Base-by-base conservation (phyloP, 2,329 filamentous ascomycete genomes). In the Beauveria varroae region DNA sequence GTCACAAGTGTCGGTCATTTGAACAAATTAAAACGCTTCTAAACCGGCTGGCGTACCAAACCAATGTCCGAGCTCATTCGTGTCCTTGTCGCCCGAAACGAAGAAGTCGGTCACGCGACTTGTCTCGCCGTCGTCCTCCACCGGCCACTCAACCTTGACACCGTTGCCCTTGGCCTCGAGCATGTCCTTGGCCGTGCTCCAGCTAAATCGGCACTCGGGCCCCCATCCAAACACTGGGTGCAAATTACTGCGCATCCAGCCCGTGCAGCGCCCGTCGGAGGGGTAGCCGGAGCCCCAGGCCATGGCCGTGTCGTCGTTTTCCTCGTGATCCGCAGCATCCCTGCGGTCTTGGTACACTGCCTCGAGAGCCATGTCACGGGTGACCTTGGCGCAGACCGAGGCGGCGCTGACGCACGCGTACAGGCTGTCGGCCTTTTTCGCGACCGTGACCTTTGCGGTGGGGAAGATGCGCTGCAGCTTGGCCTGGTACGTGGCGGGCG, bases 221-320 rank as follows among this genome's bases (percentile, higher is more conserved):
- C 93, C 93, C 93, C 95, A 99, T 16, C 95, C 95, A 77, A 98
- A 99, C 1, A 98, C 76, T 3, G 91, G 90, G 70, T 99, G 88
- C 87, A 97, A 93, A 66, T 93, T 95, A 44, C 78, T 78, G 75
- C 86, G 90, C 71, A 99, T 73, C 93, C 95, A 99, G 24, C 76
- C 74, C 2, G 88, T 85, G 68, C 92, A 96, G 64, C 89, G 84
- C 22, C 81, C 86, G 74, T 99, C 95, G 1, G 89, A 91, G 0
- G 95, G 95, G 72, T 99, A 99, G 0, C 95, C 95, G 1, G 91
- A 96, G 0, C 95, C 95, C 92, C 95, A 97, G 5, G 69, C 76
- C 74, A 78, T 76, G 28, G 77, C 79, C 18, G 80, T 12, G 10
- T 64, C 68, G 53, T 72, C 68, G 53, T 72, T 72, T 3, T 70